Base-by-base conservation (phyloP, 805 yeast genomes). In the Yueomyces sp. region DNA sequence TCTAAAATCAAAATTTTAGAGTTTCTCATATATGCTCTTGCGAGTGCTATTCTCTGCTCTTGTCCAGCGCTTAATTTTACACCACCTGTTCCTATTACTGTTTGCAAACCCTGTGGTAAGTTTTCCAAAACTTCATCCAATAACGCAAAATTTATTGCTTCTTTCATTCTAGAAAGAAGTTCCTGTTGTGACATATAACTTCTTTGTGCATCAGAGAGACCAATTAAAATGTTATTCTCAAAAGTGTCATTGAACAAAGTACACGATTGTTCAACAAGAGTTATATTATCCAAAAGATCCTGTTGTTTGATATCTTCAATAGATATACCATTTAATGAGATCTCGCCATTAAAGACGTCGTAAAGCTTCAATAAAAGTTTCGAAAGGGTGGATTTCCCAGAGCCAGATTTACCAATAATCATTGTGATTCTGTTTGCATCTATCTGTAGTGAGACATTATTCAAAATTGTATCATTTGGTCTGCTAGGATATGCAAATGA, bases 311-410 rank as follows among this genome's bases (percentile, higher is more conserved):
- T 50, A 1, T 55, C 47, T 0, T 60, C 49, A 2, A 83, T 55
- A 38, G 72, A 63, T 40, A 62, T 54, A 0, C 75, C 81, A 56
- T 78, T 87, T 9, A 88, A 59, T 2, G 56, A 55, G 1, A 92
- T 72, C 1, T 53, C 44, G 0, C 98, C 98, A 0, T 57, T 44
- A 4, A 60, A 50, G 0, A 68, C 63, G 0, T 57, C 48, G 52
- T 88, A 86, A 28, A 85, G 70, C 29, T 73, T 73, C 44, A 82
- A 57, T 1, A 92, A 52, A 2, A 92, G 57, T 36, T 72, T 72
- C 0, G 81, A 73, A 2, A 92, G 47, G 0, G 97, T 82, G 0
- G 97, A 90, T 59, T 92, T 92, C 0, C 98, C 98, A 0, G 88
- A 79, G 0, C 99, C 99, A 0, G 96, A 87, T 47, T 72, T 69